These are phyloP conservation scores for Dunaliella primolecta DNA, from an alignment of 139 green algal genomes.

Conservation along the genomic window DNA sequence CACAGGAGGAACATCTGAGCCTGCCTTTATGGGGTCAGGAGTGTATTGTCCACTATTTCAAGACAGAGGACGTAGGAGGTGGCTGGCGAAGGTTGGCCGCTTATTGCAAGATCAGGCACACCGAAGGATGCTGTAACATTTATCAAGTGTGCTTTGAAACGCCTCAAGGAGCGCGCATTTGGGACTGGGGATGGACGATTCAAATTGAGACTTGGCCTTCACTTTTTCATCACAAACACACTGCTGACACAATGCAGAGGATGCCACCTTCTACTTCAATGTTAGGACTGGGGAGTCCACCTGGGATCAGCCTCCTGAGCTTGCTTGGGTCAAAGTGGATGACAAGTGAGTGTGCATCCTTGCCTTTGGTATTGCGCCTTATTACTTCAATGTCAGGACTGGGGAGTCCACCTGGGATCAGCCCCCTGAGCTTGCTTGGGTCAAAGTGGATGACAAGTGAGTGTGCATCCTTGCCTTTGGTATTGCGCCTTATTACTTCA, in stretches of 20 bases:
- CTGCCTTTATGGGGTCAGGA: too few species aligned
- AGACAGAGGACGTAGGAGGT: too few species aligned
- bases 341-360: conserved; percentile 7
- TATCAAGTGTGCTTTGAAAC: not conserved
- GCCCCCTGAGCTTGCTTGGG: conserved; percentile 34
- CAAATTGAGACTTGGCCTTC: not conserved
- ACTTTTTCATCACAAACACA: too few species aligned
- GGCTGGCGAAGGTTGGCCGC: too few species aligned
- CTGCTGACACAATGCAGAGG: too few species aligned
- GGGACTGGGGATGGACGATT: not conserved
- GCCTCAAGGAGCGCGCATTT: not conserved
- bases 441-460: not conserved
- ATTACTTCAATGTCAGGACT: conserved; percentile 36
- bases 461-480: too few species aligned
- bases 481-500: conserved; percentile 31
- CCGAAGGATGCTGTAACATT: too few species aligned
- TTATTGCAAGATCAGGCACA: too few species aligned
- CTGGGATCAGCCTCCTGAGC: conserved; percentile 30
- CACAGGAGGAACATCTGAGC: not conserved
- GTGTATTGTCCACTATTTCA: too few species aligned
- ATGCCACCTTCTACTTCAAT: conserved; percentile 31
- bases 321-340: conserved; percentile 24
- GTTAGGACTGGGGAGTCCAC: conserved; percentile 25
- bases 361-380: too few species aligned
- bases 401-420: conserved; percentile 32